Evolutionary conservation across 768 basidiomycete genomes (phyloP).

Genomic region (Pleurotus sapidus): DNA sequence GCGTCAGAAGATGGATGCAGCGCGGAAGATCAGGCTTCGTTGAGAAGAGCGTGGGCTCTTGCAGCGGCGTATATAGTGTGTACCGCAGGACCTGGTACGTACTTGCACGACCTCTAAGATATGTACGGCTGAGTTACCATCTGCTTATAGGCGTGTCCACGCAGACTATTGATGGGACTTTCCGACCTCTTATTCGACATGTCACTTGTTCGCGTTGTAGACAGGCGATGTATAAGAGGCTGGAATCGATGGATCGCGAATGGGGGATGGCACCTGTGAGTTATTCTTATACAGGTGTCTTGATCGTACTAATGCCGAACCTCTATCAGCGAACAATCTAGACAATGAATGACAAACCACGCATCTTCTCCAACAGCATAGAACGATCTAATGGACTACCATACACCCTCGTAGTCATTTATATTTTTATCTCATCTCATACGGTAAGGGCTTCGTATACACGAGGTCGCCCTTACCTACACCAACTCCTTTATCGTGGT

Average conservation of each 20-base stretch:
- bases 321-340: too few species aligned
- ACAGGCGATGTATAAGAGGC: neutral
- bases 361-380: too few species aligned
- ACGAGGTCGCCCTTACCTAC: constrained; percentile 57
- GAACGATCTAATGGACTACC: too few species aligned
- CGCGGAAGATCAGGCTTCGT: neutral
- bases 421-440: too few species aligned
- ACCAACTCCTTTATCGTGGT: too few species aligned
- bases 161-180: neutral
- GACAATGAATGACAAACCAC: too few species aligned
- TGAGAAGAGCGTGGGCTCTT: neutral
- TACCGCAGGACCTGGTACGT: neutral
- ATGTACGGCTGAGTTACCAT: neutral
- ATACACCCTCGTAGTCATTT: too few species aligned
- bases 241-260: neutral
- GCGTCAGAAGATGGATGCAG: neutral
- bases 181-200: neutral
- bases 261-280: neutral
- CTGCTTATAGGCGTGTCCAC: neutral
- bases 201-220: neutral
- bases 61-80: neutral
- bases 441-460: constrained; percentile 64
- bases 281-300: neutral
- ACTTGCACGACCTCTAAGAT: neutral
- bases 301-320: too few species aligned